These are phyloP conservation scores for Melastoma malabathricum DNA, from an alignment of 345 rosid genomes.

Conservation along the genomic window DNA sequence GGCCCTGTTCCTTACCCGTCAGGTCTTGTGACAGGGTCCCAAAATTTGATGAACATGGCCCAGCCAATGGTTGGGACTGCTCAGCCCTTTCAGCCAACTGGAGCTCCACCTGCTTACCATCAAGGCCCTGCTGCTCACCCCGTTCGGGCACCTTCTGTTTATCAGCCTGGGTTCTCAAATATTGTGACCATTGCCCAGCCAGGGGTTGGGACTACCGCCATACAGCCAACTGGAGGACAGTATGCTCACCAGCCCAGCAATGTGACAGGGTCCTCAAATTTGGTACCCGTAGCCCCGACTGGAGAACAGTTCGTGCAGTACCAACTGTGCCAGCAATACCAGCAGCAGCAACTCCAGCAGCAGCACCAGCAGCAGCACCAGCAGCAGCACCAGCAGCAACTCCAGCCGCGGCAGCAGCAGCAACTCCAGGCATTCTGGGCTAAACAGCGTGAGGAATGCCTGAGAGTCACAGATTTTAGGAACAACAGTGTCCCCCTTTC, in stretches of 20 bases:
- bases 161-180: conserved; percentile 33
- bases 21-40: no score
- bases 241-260: no score
- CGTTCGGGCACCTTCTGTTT: conserved; percentile 34
- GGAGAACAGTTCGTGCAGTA: conserved; percentile 1
- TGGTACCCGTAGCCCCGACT: conserved; percentile 3
- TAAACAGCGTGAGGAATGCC: conserved; percentile 65
- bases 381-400: conserved; percentile 45
- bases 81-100: no score
- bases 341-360: conserved; percentile 54
- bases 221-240: no score
- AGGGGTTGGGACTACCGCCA: no score
- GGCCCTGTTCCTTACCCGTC: no score
- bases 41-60: no score
- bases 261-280: no score
- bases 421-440: conserved; percentile 85
- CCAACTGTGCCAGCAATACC: conserved; percentile 15
- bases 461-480: conserved; percentile 70
- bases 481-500: conserved; percentile 88
- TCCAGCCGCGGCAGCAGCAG: conserved; percentile 77
- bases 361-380: conserved; percentile 81
- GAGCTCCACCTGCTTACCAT: no score
- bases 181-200: conserved; percentile 8
- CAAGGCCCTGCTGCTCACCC: conserved; percentile 7
- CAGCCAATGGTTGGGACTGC: no score